These are phyloP conservation scores for Huiozyma sinensis DNA, from an alignment of 805 yeast genomes.

Conservation along the genomic window DNA sequence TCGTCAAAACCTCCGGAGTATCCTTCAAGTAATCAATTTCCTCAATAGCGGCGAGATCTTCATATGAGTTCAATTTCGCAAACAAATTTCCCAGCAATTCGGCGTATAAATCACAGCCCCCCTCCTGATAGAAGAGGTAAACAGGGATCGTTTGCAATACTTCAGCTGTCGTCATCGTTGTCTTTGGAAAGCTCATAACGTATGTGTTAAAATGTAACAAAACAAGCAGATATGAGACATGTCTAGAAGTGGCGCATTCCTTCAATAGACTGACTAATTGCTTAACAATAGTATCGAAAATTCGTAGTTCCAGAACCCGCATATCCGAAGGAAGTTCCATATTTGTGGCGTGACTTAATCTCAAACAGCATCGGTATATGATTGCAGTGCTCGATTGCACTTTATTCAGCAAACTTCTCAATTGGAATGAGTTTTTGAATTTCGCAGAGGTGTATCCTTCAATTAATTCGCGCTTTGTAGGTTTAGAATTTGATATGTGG, in stretches of 20 bases:
- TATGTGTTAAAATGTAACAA: slow-evolving; percentile 29
- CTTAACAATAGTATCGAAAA: slow-evolving; percentile 28
- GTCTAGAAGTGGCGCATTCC: slow-evolving; percentile 6
- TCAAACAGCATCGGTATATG: slow-evolving; percentile 34
- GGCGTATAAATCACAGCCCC: slow-evolving; percentile 31
- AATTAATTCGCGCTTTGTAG: slow-evolving; percentile 26
- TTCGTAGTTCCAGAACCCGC: slow-evolving; percentile 33
- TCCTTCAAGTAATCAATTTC: slow-evolving; percentile 30
- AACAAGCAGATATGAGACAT: slow-evolving; percentile 28
- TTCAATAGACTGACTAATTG: slow-evolving; percentile 24
- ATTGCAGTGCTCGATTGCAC: slow-evolving; percentile 37
- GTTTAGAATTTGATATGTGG: slow-evolving; percentile 35
- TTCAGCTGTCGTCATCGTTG: slow-evolving; percentile 20
- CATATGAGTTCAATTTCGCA: slow-evolving; percentile 15
- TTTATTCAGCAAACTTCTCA: slow-evolving; percentile 40
- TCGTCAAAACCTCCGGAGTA: slow-evolving; percentile 28
- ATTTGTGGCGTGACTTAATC: slow-evolving; percentile 36
- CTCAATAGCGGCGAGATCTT: slow-evolving; percentile 25
- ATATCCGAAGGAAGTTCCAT: slow-evolving; percentile 19
- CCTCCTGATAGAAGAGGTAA: slow-evolving; percentile 41
- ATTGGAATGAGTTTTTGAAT: slow-evolving; percentile 49
- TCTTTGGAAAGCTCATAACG: slow-evolving; percentile 26
- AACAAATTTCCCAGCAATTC: slow-evolving; percentile 14
- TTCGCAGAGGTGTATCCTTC: slow-evolving; percentile 43
- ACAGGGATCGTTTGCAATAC: slow-evolving; percentile 30